Base-by-base conservation (phyloP, 129 eudicot species). In the Chrysanthemum seticuspe region DNA sequence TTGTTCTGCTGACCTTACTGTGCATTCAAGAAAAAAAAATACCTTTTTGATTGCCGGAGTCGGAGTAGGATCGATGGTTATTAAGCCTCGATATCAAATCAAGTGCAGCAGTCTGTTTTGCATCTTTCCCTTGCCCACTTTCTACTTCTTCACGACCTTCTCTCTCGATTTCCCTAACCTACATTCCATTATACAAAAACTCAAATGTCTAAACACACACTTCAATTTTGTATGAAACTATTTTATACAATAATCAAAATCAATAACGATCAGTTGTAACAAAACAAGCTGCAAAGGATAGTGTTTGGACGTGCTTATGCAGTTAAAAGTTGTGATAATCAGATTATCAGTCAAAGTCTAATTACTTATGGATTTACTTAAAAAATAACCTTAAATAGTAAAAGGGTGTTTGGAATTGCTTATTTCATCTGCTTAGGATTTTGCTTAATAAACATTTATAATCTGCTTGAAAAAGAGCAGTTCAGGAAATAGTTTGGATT, bases 111-210 rank as follows among this genome's bases (percentile, higher is more conserved):
- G 94, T 78, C 68, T 87, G 96, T 79, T 89, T 92, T 44, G 78
- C 80, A 75, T 85, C 98, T 83, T 80, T 87, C 51, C 87, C 94
- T 82, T 83, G 86, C 71, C 58, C 79, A 3, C 80, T 48, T 67
- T 85, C 89, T 51, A 87, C 71, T 74, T 89, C 88, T 23, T 74
- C 86, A 71, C 21, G 50, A 5, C 76, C 83, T 74, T 92, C 96
- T 67, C 65, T 78, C 79, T 88, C 83, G 75, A 92, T 87, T 78
- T 92, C 98, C 81, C 85, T 92, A 49, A 92, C 89, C 98, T 92
- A 66, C 13, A 63, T 13, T 73, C 74, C 73, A 64, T 78, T 18
- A 14, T 78, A 68, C 36, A 62, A 66, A 80, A 53, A 50, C 31
- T 54, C 61, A 65, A 3, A 69, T 56, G 29, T 31, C 18, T 19